A percentile compares a stretch with the other conserved stretches of the same genome.
These are phyloP conservation scores for Lumnitzera racemosa DNA, from an alignment of 345 rosid genomes.

Conservation along the genomic window DNA sequence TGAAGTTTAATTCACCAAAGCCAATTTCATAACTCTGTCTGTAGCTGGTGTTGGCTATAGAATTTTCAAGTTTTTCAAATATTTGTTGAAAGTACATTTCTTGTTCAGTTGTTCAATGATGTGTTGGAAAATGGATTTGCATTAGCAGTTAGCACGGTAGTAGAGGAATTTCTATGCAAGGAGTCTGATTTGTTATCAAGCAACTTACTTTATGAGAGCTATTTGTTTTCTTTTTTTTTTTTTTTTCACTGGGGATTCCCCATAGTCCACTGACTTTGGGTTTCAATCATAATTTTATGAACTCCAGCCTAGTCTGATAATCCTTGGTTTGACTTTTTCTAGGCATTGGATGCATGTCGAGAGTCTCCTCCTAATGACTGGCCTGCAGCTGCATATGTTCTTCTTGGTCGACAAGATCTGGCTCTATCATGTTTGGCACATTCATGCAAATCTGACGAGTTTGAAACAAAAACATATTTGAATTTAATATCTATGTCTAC, in stretches of 20 bases:
- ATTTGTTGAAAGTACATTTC: too few species aligned
- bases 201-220: too few species aligned
- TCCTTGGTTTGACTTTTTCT: slow-evolving; percentile 19
- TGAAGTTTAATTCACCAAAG: background rate
- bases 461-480: slow-evolving; percentile 43
- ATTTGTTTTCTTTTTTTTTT: too few species aligned
- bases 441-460: slow-evolving; percentile 47
- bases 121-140: too few species aligned
- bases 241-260: too few species aligned
- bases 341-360: slow-evolving; percentile 88
- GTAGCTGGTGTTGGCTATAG: too few species aligned
- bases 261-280: too few species aligned
- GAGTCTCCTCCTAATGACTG: slow-evolving; percentile 93
- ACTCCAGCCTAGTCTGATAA: slow-evolving; percentile 1
- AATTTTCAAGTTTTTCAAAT: too few species aligned
- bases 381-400: slow-evolving; percentile 91
- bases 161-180: too few species aligned
- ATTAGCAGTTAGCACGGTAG: too few species aligned
- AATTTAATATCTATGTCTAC: slow-evolving; percentile 72
- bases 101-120: too few species aligned
- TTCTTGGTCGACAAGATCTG: slow-evolving; percentile 92
- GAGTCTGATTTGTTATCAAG: too few species aligned
- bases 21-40: background rate
- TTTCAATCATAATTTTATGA: background rate
- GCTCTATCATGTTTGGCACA: slow-evolving; percentile 51